These are phyloP conservation scores for Paramarasmius palmivorus DNA, from an alignment of 1,284 basidiomycete genomes.

Conservation along the genomic window DNA sequence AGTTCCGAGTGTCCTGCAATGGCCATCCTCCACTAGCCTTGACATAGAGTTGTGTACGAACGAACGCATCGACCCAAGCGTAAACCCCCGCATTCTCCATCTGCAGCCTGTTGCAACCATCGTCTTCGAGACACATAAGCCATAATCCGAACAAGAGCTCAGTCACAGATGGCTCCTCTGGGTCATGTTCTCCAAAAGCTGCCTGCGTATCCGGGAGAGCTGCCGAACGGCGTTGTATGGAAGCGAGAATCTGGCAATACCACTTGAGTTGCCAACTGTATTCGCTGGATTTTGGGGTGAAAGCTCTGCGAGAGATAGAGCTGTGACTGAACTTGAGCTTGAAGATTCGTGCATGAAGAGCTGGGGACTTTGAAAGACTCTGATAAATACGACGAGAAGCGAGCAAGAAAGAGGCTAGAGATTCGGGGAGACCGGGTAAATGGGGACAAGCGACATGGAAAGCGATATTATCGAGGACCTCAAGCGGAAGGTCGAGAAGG, in stretches of 20 bases:
- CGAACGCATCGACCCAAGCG: conserved; percentile 8
- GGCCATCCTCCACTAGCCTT: conserved; percentile 53
- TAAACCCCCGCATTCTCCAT: neutral
- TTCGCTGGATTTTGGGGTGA: conserved; percentile 1
- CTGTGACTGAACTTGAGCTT: conserved; percentile 3
- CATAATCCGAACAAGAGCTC: neutral
- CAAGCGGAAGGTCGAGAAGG: neutral
- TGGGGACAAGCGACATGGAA: conserved; percentile 1
- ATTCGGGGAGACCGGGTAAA: neutral
- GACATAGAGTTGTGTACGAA: conserved; percentile 47
- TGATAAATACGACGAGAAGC: neutral
- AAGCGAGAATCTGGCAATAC: neutral
- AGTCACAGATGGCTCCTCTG: neutral
- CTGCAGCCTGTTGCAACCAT: conserved; percentile 2
- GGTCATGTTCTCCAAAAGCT: neutral
- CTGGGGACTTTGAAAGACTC: neutral
- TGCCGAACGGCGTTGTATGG: neutral
- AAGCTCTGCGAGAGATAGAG: conserved; percentile 1
- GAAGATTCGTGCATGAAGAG: conserved; percentile 2
- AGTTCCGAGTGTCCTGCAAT: conserved; percentile 43
- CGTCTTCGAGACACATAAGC: conserved; percentile 1
- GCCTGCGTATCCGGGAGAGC: neutral
- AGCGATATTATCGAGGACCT: conserved; percentile 3
- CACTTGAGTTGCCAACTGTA: conserved; percentile 2
- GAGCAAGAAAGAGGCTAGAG: neutral